Percentiles rank a stretch among this genome's conserved stretches.
phyloP scores from a whole-genome alignment of 164 flowering plant species.

The Taxillus chinensis region DNA sequence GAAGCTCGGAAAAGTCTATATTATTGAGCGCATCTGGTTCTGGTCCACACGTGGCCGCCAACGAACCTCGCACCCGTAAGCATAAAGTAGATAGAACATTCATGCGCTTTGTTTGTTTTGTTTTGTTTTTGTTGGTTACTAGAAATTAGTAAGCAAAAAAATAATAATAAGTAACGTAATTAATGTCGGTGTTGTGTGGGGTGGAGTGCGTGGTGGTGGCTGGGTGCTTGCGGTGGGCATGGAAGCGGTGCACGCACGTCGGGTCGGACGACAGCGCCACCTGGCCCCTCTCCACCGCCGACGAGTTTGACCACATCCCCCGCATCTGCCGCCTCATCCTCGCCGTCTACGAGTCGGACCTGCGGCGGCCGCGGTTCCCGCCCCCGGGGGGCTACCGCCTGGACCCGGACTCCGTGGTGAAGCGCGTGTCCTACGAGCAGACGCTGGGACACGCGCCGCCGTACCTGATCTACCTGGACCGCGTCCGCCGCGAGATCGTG shows the following conservation, averaged over 20 bases:
- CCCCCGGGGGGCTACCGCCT: conserved; percentile 50
- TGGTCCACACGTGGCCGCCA: too few species aligned
- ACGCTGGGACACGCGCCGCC: conserved; percentile 70
- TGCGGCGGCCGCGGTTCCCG: conserved; percentile 36
- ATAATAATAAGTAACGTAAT: too few species aligned
- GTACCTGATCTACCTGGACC: conserved; percentile 73
- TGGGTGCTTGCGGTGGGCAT: conserved; percentile 69
- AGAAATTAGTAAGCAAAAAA: too few species aligned
- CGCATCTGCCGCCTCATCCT: conserved; percentile 66
- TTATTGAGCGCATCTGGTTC: too few species aligned
- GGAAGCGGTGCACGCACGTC: conserved; percentile 77
- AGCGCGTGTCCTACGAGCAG: conserved; percentile 58
- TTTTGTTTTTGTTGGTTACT: too few species aligned
- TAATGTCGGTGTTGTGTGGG: conserved; percentile 70
- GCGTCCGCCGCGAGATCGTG: conserved; percentile 47
- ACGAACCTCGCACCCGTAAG: too few species aligned
- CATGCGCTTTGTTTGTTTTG: too few species aligned
- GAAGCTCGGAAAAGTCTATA: too few species aligned
- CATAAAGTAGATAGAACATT: too few species aligned
- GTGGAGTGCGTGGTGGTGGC: conserved; percentile 54
- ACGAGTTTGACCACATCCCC: conserved; percentile 71
- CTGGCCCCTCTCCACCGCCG: conserved; percentile 60
- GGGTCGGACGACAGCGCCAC: conserved; percentile 67
- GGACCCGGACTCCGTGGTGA: conserved; percentile 55
- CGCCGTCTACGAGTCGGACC: conserved; percentile 77